These are phyloP conservation scores for Candida orba DNA, from an alignment of 805 yeast genomes.

Conservation along the genomic window DNA sequence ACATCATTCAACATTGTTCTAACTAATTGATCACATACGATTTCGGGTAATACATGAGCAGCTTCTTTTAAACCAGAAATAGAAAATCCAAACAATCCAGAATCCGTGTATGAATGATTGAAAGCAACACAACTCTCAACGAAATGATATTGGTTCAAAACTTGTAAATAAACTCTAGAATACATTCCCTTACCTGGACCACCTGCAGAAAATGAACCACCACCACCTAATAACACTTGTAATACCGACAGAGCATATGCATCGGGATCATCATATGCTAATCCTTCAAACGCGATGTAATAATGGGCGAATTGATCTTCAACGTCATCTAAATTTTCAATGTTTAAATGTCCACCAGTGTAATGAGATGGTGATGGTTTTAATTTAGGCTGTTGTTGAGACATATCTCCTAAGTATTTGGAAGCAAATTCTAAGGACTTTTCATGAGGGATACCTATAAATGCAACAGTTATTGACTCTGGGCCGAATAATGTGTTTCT, in stretches of 20 bases:
- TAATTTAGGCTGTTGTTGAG: slow-evolving; percentile 24
- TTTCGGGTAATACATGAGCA: slow-evolving; percentile 75
- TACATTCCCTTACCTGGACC: slow-evolving; percentile 99
- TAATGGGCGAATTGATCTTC: slow-evolving; percentile 78
- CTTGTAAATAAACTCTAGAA: slow-evolving; percentile 85
- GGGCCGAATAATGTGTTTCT: slow-evolving; percentile 67
- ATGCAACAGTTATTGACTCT: slow-evolving; percentile 73
- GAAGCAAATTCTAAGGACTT: slow-evolving; percentile 58
- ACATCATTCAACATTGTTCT: slow-evolving; percentile 40
- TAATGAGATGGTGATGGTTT: slow-evolving; percentile 37
- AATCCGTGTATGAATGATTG: slow-evolving; percentile 84
- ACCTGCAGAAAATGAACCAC: slow-evolving; percentile 96
- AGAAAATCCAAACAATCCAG: slow-evolving; percentile 87
- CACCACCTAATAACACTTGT: slow-evolving; percentile 91
- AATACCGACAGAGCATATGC: slow-evolving; percentile 85
- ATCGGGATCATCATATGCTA: slow-evolving; percentile 76
- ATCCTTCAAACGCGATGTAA: slow-evolving; percentile 83
- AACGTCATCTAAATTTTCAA: slow-evolving; percentile 55
- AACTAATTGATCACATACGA: slow-evolving; percentile 60
- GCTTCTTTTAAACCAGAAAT: slow-evolving; percentile 82
- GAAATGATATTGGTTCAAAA: slow-evolving; percentile 84
- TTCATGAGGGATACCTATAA: slow-evolving; percentile 76
- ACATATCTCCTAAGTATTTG: slow-evolving; percentile 59
- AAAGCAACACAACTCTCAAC: slow-evolving; percentile 84
- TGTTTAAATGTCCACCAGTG: slow-evolving; percentile 51